A percentile compares a stretch with the other conserved stretches of the same genome.
Conservation (phyloP, 305 asterid genomes). For the Fraxinus nigra region DNA sequence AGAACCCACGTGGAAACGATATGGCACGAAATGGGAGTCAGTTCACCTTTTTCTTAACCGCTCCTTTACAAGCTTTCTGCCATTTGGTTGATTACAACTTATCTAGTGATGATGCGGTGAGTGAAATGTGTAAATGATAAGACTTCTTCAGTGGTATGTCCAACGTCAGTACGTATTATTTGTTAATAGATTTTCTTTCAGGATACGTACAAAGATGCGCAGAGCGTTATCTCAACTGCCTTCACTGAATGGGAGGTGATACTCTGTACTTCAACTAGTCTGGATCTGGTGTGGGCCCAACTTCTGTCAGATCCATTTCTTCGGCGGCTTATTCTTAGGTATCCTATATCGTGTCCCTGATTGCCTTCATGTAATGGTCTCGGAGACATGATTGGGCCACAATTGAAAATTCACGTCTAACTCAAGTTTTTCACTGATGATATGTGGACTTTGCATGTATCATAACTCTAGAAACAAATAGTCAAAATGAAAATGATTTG, state of each 20-base stretch:
- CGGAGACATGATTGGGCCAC: background rate
- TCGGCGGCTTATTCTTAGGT: conserved; percentile 89
- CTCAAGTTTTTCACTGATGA: conserved; percentile 1
- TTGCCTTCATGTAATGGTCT: background rate
- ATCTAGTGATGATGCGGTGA: conserved; percentile 50
- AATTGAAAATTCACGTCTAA: background rate
- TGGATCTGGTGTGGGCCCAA: conserved; percentile 95
- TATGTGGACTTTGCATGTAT: conserved; percentile 31
- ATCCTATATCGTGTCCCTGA: conserved; percentile 17
- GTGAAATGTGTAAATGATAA: conserved; percentile 27
- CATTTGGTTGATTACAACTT: conserved; percentile 64
- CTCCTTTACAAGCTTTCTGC: conserved; percentile 88
- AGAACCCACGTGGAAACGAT: conserved; percentile 45
- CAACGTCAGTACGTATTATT: background rate
- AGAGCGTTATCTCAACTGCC: conserved; percentile 61
- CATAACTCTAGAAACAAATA: conserved; percentile 36
- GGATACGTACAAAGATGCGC: conserved; percentile 54
- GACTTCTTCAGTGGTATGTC: conserved; percentile 7
- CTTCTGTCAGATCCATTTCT: conserved; percentile 82
- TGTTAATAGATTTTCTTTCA: conserved; percentile 29
- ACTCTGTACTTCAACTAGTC: conserved; percentile 74
- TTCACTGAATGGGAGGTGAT: conserved; percentile 89
- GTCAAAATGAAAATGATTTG: background rate
- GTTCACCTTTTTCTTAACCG: conserved; percentile 86
- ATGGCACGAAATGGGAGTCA: conserved; percentile 70